These are phyloP conservation scores for Chamaecyparis obtusa DNA, from an alignment of 75 land plant species.

Conservation along the genomic window DNA sequence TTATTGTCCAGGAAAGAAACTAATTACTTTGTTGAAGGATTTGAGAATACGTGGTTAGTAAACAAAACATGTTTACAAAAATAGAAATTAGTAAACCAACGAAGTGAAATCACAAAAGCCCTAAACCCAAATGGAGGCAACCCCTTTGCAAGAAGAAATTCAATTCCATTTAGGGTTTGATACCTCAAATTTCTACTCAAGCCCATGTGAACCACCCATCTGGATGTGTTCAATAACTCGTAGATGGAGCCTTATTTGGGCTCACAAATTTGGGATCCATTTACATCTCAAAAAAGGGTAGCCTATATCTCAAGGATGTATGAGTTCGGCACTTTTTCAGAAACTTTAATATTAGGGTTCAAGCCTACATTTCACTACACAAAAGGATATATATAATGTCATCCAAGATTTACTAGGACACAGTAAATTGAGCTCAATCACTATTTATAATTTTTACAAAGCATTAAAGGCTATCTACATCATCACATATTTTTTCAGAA, in stretches of 20 bases:
- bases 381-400: too few relatives aligned
- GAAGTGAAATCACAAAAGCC: slow-evolving; percentile 22
- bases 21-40: neutral
- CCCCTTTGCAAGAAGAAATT: slow-evolving; percentile 26
- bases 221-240: slow-evolving; percentile 32
- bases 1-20: neutral
- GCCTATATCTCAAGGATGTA: too few relatives aligned
- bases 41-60: neutral
- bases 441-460: too few relatives aligned
- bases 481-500: too few relatives aligned
- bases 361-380: too few relatives aligned
- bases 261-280: too few relatives aligned
- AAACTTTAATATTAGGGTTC: too few relatives aligned
- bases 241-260: slow-evolving; percentile 31
- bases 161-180: slow-evolving; percentile 40
- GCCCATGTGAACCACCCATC: slow-evolving; percentile 45
- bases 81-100: slow-evolving; percentile 13
- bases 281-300: too few relatives aligned
- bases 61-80: neutral
- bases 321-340: too few relatives aligned
- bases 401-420: neutral
- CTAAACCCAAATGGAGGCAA: slow-evolving; percentile 25
- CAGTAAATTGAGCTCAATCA: too few relatives aligned
- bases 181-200: slow-evolving; percentile 38
- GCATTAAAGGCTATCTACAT: too few relatives aligned